A percentile compares a stretch with the other conserved stretches of the same genome.
Conservation (phyloP, 78 protist species). For the Guillardia theta region DNA sequence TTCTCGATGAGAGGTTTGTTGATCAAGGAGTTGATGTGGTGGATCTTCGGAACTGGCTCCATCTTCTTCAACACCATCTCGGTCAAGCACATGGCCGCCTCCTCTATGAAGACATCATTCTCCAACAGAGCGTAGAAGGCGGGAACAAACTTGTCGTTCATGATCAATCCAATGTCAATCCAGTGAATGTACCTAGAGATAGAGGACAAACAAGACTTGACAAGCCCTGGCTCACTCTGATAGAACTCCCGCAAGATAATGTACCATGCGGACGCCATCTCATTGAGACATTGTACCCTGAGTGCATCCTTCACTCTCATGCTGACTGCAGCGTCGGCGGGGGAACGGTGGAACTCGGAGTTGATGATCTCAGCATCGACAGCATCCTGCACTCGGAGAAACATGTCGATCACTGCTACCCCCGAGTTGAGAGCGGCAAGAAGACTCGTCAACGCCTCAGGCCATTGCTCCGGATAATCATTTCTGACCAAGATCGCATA, state of each 20-base stretch:
- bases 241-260: background rate
- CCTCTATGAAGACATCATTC: background rate
- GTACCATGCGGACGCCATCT: background rate
- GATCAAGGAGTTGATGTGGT: background rate
- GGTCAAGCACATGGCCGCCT: background rate
- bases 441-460: background rate
- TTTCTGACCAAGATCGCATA: background rate
- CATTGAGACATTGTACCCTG: background rate
- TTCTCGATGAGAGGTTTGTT: too few relatives aligned
- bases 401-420: background rate
- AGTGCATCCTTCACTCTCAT: background rate
- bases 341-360: background rate
- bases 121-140: background rate
- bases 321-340: background rate
- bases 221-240: background rate
- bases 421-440: background rate
- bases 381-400: background rate
- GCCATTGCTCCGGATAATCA: background rate
- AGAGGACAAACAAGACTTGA: background rate
- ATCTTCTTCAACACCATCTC: background rate
- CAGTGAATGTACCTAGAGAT: background rate
- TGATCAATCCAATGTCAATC: background rate
- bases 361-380: background rate
- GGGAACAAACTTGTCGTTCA: background rate
- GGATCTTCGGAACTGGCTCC: background rate